These are phyloP conservation scores for Scedosporium dehoogii DNA, from an alignment of 2,329 filamentous ascomycete species.

Conservation along the genomic window DNA sequence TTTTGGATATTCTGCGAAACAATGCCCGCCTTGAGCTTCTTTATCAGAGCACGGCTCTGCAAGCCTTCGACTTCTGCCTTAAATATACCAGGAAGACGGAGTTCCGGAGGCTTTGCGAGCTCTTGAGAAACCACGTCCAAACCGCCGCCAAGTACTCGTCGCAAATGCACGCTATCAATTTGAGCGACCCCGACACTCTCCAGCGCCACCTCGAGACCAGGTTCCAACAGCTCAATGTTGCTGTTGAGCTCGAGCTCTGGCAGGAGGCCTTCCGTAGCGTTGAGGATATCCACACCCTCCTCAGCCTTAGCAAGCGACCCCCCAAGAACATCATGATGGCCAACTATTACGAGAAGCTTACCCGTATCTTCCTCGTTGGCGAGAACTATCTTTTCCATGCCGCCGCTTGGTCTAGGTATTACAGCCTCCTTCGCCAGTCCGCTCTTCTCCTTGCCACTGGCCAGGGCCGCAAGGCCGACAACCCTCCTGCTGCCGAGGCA, in stretches of 20 bases:
- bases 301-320: constrained; percentile 95
- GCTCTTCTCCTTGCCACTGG: constrained; percentile 72
- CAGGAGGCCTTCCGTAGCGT: constrained; percentile 99
- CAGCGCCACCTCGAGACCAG: constrained; percentile 96
- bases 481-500: constrained; percentile 77
- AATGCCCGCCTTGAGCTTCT: constrained; percentile 95
- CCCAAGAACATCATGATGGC: constrained; percentile 99
- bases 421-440: constrained; percentile 89
- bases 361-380: constrained; percentile 94
- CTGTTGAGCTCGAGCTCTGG: constrained; percentile 95
- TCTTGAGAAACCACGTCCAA: constrained; percentile 96
- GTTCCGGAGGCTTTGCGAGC: constrained; percentile 95
- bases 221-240: constrained; percentile 97
- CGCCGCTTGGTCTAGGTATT: constrained; percentile 94
- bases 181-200: constrained; percentile 93
- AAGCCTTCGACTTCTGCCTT: constrained; percentile 97
- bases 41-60: constrained; percentile 95
- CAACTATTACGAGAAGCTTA: constrained; percentile 99
- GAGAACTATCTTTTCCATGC: constrained; percentile 99
- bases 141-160: constrained; percentile 98
- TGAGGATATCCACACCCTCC: constrained; percentile 94
- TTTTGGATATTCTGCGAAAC: constrained; percentile 97
- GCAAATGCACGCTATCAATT: constrained; percentile 98
- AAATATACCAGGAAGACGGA: constrained; percentile 99
- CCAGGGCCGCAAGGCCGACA: constrained; percentile 87